Evolutionary conservation across 257 asterid species (phyloP).

Genomic region (Nicotiana benthamiana): DNA sequence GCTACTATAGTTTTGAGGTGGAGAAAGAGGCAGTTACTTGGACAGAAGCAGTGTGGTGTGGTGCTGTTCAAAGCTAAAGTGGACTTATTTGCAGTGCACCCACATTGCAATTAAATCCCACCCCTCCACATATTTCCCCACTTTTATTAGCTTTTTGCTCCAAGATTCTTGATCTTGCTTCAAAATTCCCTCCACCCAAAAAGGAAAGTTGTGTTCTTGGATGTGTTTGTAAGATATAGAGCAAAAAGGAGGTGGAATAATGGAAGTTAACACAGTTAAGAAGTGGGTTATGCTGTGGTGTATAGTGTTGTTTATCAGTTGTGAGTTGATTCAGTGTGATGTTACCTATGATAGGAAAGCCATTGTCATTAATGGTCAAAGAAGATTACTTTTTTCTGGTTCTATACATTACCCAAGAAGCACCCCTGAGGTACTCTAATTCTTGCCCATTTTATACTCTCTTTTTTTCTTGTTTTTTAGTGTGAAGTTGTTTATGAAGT

Average conservation of each 20-base stretch:
- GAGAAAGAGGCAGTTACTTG: conserved; percentile 2
- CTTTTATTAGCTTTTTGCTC: neutral
- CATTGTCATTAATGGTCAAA: conserved; percentile 19
- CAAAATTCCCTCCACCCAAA: neutral
- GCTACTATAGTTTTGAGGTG: neutral
- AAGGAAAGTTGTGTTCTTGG: conserved; percentile 1
- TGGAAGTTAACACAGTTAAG: conserved; percentile 2
- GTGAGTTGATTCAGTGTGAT: conserved; percentile 5
- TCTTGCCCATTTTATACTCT: neutral
- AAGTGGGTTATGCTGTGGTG: conserved; percentile 4
- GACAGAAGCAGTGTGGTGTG: neutral
- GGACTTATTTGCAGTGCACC: neutral
- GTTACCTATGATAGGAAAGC: conserved; percentile 20
- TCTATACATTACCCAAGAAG: conserved; percentile 27
- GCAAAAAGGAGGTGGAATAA: neutral
- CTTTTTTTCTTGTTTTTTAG: neutral
- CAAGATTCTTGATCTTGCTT: conserved; percentile 5
- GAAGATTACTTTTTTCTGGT: conserved; percentile 23
- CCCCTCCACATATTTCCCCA: neutral
- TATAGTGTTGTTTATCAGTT: neutral
- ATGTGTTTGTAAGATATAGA: neutral
- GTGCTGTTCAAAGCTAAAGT: neutral
- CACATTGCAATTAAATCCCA: neutral
- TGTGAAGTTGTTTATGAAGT: neutral
- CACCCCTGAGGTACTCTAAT: conserved; percentile 18